These are phyloP conservation scores for Aureobasidium musti DNA, from an alignment of 2,329 filamentous ascomycete species.

Conservation along the genomic window DNA sequence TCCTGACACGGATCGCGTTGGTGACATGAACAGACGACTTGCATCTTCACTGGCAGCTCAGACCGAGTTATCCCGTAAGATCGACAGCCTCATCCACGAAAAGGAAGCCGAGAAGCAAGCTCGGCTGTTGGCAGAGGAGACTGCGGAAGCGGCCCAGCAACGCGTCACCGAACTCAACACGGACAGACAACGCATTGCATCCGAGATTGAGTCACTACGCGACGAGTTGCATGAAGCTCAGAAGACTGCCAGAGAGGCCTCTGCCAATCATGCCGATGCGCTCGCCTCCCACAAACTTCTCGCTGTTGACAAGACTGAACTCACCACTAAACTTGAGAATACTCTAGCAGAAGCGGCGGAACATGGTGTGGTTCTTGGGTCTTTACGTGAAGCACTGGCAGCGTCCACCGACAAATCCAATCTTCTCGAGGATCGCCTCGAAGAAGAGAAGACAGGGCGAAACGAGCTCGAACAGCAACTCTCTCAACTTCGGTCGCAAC, in stretches of 20 bases:
- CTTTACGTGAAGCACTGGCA: constrained; percentile 73
- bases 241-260: constrained; percentile 75
- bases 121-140: constrained; percentile 84
- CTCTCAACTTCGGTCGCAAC: constrained; percentile 73
- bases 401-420: constrained; percentile 76
- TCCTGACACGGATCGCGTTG: constrained; percentile 65
- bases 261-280: constrained; percentile 74
- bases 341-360: constrained; percentile 67
- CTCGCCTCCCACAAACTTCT: constrained; percentile 72
- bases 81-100: constrained; percentile 69
- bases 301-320: constrained; percentile 81
- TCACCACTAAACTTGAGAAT: constrained; percentile 68
- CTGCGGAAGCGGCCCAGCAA: constrained; percentile 75
- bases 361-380: constrained; percentile 69
- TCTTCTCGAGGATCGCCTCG: constrained; percentile 76
- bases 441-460: constrained; percentile 76
- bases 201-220: constrained; percentile 82
- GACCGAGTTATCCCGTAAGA: constrained; percentile 73
- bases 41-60: constrained; percentile 79
- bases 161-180: constrained; percentile 81
- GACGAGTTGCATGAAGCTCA: constrained; percentile 81
- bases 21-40: constrained; percentile 78
- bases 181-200: constrained; percentile 78
- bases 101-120: constrained; percentile 79
- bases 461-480: constrained; percentile 77